Conservation (phyloP, 140 eudicot genomes). For the Senecio squalidus region DNA sequence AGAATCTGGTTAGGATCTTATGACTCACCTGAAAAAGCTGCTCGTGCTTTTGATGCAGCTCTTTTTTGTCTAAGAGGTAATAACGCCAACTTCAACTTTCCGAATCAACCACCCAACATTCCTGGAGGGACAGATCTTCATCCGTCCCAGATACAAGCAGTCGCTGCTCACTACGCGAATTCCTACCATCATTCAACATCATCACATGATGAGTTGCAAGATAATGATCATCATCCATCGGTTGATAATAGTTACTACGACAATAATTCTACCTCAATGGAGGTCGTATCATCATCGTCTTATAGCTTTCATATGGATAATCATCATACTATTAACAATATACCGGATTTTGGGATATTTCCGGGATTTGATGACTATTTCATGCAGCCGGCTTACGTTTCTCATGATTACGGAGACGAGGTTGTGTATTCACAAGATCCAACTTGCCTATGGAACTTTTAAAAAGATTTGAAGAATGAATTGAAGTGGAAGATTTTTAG, state of each 20-base stretch:
- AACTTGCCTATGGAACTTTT: constrained; percentile 37
- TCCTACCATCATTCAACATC: not conserved
- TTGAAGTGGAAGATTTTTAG: not conserved
- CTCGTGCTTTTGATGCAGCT: constrained; percentile 56
- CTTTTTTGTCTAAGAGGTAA: constrained; percentile 42
- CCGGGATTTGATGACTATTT: constrained; percentile 51
- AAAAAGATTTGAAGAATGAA: not conserved
- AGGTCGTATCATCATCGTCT: constrained; percentile 1
- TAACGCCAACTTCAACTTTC: constrained; percentile 48
- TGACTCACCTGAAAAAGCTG: constrained; percentile 43
- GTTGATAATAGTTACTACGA: not conserved
- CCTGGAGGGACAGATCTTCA: constrained; percentile 35
- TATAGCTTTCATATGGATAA: constrained; percentile 8
- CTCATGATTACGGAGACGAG: constrained; percentile 12
- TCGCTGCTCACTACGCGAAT: constrained; percentile 39
- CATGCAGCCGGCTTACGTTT: constrained; percentile 16
- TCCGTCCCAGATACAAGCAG: constrained; percentile 39
- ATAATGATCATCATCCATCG: not conserved
- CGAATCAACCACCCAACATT: constrained; percentile 44
- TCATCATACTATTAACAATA: not conserved
- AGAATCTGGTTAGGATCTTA: constrained; percentile 66
- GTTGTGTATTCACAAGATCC: constrained; percentile 26
- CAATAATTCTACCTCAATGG: not conserved
- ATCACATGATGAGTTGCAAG: not conserved
- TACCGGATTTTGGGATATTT: constrained; percentile 34